Evolutionary conservation across 2,329 filamentous ascomycete species (phyloP), one percentile per base, ranked within the genome.

Genomic region (Endothia cerciana): DNA sequence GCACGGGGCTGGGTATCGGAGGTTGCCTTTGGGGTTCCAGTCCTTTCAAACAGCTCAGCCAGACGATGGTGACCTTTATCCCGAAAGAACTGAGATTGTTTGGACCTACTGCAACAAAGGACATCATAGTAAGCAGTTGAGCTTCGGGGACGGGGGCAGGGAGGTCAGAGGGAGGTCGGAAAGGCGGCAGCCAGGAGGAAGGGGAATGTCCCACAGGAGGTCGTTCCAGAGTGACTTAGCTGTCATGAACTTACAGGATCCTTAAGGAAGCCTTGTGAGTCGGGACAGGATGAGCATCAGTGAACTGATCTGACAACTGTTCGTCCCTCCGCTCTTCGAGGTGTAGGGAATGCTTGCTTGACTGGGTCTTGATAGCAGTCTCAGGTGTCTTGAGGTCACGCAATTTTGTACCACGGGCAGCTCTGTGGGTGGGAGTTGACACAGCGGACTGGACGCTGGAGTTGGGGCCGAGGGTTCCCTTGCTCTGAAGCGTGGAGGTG

Each of bases 11-110:
- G 47, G 4, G 28, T 15, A 17, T 6, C 17, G 11, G 8, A 17
- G 36, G n/a, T 41, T 41, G 30, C 17, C 30, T 33, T 56, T 36
- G 19, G 15, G 7, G 55, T 25, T 41, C 41, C 58, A n/a, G 40
- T 41, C n/a, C 13, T 40, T 17, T 45, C 58, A 36, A 47, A 47
- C 6, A 36, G 41, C 30, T 51, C 43, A 15, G 28, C 15, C 15
- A n/a, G 10, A 13, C 41, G 58, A 8, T 28, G 8, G n/a, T 17
- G n/a, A n/a, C 25, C 22, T n/a, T 25, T 30, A 36, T 43, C 22
- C 17, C 49, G 45, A 8, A 62, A n/a, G 33, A 49, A 22, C 17
- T 51, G 30, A 30, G 60, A 62, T 17, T 51, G 33, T 43, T 62
- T 62, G 45, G 60, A 25, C 17, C 33, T 53, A 10, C 60, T 62